Base-by-base conservation (phyloP, 192 early-diverging fungal genomes). In the Linnemannia hyalina region DNA sequence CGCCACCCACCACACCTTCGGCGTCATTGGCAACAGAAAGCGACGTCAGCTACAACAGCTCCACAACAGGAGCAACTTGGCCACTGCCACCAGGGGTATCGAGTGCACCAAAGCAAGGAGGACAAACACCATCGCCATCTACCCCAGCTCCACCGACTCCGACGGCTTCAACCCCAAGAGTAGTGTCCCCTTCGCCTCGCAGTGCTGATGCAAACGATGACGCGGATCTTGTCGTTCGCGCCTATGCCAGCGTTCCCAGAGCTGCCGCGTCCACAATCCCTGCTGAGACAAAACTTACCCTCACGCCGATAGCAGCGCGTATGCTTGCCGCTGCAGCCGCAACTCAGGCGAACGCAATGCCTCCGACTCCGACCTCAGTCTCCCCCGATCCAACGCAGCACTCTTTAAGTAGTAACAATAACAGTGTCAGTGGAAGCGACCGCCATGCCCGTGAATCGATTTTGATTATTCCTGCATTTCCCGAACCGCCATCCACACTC, bases 401-500 rank as follows among this genome's bases (percentile, higher is more conserved):
- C 36, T 11, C 47, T 42, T 44, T 22, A 70, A 52, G 35, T 22
- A 55, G n/a, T 49, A 54, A 9, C 74, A 23, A 40, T 69, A 71
- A 26, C 41, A 57, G 35, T 52, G 38, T 20, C 0, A 57, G 6
- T 38, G 73, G 40, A 15, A 65, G 23, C 44, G 55, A 38, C 23
- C 35, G 63, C 1, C n/a, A 46, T 11, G 1, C 57, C 2, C 71
- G 75, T 20, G 84, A 81, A 26, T 81, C 84, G 1, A 52, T 78
- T 22, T 52, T 86, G 6, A n/a, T 81, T 32, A 86, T 86, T 23
- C 80, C 80, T 0, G 70, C 54, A 1, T 86, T 86, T 42, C 84
- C 84, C 6, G 84, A 86, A 35, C 84, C 84, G 11, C 84, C 84
- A 3, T 44, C 76, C 6, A 86, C 84, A 6, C 76, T 86, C 6